Evolutionary conservation across 345 rosid genomes (phyloP).

Genomic region (Murraya koenigii): DNA sequence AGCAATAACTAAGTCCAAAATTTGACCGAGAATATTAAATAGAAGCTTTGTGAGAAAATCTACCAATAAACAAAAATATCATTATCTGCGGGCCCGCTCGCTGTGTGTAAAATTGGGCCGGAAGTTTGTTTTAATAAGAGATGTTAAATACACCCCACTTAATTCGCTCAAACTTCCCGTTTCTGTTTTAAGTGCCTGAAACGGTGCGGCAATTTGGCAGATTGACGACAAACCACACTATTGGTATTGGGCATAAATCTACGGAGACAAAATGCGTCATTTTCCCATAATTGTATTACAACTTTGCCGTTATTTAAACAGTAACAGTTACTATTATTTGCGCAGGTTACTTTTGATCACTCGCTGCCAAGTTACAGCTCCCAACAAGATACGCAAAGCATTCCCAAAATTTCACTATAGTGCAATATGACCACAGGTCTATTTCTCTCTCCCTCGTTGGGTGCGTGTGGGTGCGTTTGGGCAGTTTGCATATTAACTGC

Average conservation of each 20-base stretch:
- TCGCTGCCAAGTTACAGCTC: background rate
- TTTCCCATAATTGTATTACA: too few species aligned
- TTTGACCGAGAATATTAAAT: background rate
- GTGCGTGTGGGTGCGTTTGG: background rate
- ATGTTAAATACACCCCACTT: too few species aligned
- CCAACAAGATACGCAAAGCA: background rate
- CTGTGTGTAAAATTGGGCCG: background rate
- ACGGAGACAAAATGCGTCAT: background rate
- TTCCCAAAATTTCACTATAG: background rate
- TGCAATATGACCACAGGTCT: constrained; percentile 22
- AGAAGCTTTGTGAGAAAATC: background rate
- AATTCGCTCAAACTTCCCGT: background rate
- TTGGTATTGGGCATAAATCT: too few species aligned
- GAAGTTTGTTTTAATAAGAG: background rate
- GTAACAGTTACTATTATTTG: too few species aligned
- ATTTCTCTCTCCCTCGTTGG: background rate
- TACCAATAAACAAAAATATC: background rate
- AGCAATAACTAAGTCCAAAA: background rate
- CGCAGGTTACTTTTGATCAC: background rate
- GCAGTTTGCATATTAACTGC: constrained; percentile 17
- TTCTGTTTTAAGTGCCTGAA: too few species aligned
- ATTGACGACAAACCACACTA: too few species aligned
- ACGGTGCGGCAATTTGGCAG: too few species aligned
- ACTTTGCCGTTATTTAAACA: background rate
- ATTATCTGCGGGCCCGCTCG: background rate